A percentile compares a stretch with the other conserved stretches of the same genome.
Evolutionary conservation across 2,329 filamentous ascomycete species (phyloP).

Genomic region (Aspergillus terreus): DNA sequence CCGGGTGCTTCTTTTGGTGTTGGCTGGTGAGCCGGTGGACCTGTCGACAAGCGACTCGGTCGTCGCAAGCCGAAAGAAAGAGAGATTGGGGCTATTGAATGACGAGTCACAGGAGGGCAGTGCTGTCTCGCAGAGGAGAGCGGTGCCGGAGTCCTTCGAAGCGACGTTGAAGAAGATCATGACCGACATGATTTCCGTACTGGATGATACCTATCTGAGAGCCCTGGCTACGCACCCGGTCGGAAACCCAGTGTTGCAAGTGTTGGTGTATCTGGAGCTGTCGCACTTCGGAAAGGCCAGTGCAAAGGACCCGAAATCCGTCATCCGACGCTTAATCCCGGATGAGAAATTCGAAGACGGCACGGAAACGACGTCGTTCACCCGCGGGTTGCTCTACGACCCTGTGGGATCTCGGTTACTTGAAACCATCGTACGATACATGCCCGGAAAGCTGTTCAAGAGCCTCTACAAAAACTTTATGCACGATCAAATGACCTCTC

Average conservation of each 20-base stretch:
- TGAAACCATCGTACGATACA: constrained; percentile 76
- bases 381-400: constrained; percentile 86
- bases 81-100: constrained; percentile 65
- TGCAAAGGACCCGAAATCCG: constrained; percentile 61
- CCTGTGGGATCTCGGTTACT: constrained; percentile 83
- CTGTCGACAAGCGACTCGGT: constrained; percentile 65
- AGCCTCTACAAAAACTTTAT: constrained; percentile 76
- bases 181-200: constrained; percentile 65
- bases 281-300: constrained; percentile 66
- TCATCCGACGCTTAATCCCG: constrained; percentile 75
- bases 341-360: constrained; percentile 72
- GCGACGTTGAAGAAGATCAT: constrained; percentile 79
- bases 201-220: constrained; percentile 76
- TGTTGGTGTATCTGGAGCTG: constrained; percentile 83
- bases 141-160: constrained; percentile 75
- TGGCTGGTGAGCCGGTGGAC: constrained; percentile 78
- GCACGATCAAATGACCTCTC: constrained; percentile 70
- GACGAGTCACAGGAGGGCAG: constrained; percentile 50
- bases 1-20: constrained; percentile 76
- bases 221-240: constrained; percentile 84
- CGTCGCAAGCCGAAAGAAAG: constrained; percentile 90
- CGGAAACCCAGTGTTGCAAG: constrained; percentile 88
- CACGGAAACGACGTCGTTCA: constrained; percentile 71
- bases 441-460: constrained; percentile 88
- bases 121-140: constrained; percentile 43